Base-by-base conservation (phyloP, 345 rosid genomes). In the Gossypium arboreum region DNA sequence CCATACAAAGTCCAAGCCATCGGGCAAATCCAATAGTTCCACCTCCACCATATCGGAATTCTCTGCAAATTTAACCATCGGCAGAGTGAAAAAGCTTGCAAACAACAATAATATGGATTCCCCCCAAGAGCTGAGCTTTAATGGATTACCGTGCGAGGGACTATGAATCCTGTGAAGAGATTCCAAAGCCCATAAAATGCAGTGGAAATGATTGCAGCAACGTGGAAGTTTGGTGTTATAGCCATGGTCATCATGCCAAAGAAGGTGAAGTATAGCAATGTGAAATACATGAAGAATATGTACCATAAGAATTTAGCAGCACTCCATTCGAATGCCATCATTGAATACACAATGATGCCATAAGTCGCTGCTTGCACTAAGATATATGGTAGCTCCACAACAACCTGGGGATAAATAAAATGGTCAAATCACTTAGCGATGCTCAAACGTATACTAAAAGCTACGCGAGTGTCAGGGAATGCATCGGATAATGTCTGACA, bases 231-330 rank as follows among this genome's bases (percentile, higher is more conserved):
- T 3, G 95, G 95, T 2, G 93, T 87, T 75, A 87, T 71, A 3
- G 89, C 89, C 9, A 88, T 86, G 8, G 85, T 39, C 93, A 91
- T 86, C 93, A 89, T 89, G 13, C 93, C 95, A 2, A 87, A 87
- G 80, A 73, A 89, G 75, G 95, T 86, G 88, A 87, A 90, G 81
- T 88, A 87, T 50, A 90, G 73, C 24, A 90, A 68, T 4, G 95
- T 85, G 79, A 85, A 82, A 80, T 74, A 86, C 85, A 87, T 84
- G 72, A 87, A 90, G 82, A 85, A 90, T 39, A 86, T 50, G 25
- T 86, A 91, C 93, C 95, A 89, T 41, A 89, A 83, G 82, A 87
- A 89, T 63, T 87, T 91, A 9, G 72, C 83, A 8, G 76, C 83
- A 12, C 76, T 86, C 88, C 88, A 81, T 58, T 89, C 88, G 44